phyloP scores from a whole-genome alignment of 2,329 filamentous ascomycete genomes.

The Trichoderma hamatum region DNA sequence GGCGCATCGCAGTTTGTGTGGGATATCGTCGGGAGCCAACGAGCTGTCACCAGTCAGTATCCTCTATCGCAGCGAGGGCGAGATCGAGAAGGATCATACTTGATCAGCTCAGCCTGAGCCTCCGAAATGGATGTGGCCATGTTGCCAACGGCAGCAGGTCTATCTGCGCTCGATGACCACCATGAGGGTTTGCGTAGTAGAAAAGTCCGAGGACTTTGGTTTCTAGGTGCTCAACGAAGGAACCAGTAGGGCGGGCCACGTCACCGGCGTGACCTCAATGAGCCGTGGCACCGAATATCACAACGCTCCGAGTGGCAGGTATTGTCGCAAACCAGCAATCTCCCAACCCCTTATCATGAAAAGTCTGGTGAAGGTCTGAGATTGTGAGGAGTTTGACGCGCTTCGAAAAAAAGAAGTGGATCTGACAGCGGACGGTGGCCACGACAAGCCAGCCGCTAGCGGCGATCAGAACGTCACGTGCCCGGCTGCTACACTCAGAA shows the following conservation, averaged over 20 bases:
- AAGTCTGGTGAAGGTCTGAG: constrained; percentile 22
- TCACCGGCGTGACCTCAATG: constrained; percentile 27
- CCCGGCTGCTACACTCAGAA: constrained; percentile 12
- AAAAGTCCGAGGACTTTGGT: neutral
- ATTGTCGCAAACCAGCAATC: constrained; percentile 18
- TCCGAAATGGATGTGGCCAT: constrained; percentile 48
- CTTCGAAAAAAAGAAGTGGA: constrained; percentile 32
- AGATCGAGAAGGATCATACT: constrained; percentile 42
- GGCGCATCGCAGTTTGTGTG: constrained; percentile 94
- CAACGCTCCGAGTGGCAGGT: constrained; percentile 13
- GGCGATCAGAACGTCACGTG: constrained; percentile 29
- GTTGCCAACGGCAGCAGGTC: constrained; percentile 31
- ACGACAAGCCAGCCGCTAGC: constrained; percentile 16
- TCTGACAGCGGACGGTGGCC: constrained; percentile 6
- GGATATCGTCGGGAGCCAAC: constrained; percentile 79
- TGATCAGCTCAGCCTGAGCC: constrained; percentile 62
- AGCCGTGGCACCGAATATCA: constrained; percentile 26
- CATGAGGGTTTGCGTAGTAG: constrained; percentile 18
- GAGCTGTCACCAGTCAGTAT: constrained; percentile 56
- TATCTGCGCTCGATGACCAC: constrained; percentile 18
- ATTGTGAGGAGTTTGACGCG: constrained; percentile 34
- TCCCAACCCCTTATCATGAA: constrained; percentile 7
- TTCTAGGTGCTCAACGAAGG: neutral
- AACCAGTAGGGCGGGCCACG: constrained; percentile 20
- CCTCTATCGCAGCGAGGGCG: neutral